Conservation (phyloP, 2,329 filamentous ascomycete species). For the Cucurbitaria berberidis region DNA sequence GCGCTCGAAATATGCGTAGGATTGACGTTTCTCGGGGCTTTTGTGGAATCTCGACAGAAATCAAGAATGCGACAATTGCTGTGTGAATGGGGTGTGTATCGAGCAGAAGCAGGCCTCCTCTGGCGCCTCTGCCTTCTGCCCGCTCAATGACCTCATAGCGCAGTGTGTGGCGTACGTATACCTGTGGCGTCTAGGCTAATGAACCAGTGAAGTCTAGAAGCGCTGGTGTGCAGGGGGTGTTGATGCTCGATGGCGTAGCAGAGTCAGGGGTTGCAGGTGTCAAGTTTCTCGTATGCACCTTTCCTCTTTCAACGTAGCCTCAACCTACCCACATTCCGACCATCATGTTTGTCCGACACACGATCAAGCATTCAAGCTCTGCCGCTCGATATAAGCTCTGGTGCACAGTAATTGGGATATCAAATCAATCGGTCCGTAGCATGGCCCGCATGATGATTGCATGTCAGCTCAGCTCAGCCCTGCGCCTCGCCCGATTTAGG, state of each 20-base stretch:
- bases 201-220: conserved; percentile 12
- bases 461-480: neutral
- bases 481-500: neutral
- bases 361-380: neutral
- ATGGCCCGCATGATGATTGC: neutral
- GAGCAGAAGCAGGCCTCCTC: conserved; percentile 9
- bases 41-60: too few relatives aligned
- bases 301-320: neutral
- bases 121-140: conserved; percentile 8
- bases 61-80: neutral
- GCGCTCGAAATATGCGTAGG: neutral
- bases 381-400: neutral
- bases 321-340: neutral
- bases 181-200: conserved; percentile 34
- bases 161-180: conserved; percentile 26
- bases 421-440: too few relatives aligned
- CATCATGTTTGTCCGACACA: neutral
- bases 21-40: neutral
- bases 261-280: conserved; percentile 1
- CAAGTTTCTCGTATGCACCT: conserved; percentile 1
- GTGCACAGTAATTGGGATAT: too few relatives aligned
- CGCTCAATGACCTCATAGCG: conserved; percentile 34
- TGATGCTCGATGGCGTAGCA: conserved; percentile 30
- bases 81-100: neutral
- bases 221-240: conserved; percentile 26